Percentiles rank a stretch among this genome's conserved stretches.
Conservation (phyloP, 192 early-diverging fungal genomes). For the Thamnidium elegans region DNA sequence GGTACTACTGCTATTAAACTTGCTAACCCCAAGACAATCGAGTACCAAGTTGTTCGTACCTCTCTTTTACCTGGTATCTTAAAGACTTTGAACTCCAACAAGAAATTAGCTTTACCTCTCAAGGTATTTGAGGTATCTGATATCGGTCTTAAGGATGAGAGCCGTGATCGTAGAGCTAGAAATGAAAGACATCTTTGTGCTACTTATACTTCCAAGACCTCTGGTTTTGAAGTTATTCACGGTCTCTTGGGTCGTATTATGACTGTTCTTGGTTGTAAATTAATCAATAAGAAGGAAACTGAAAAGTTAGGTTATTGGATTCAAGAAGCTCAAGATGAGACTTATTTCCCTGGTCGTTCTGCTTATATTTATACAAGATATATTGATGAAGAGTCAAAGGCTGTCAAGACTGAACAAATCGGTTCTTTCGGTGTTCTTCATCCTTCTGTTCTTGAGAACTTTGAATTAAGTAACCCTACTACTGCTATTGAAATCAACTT, state of each 20-base stretch:
- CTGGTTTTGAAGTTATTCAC: conserved; percentile 89
- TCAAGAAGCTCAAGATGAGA: conserved; percentile 71
- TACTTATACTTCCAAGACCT: conserved; percentile 77
- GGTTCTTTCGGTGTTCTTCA: conserved; percentile 92
- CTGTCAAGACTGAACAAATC: conserved; percentile 49
- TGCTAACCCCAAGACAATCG: conserved; percentile 87
- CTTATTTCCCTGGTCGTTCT: conserved; percentile 88
- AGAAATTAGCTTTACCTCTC: conserved; percentile 85
- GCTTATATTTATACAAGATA: conserved; percentile 82
- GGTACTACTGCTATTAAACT: conserved; percentile 81
- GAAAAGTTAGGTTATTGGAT: conserved; percentile 73
- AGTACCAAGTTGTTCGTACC: conserved; percentile 92
- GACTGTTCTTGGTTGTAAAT: conserved; percentile 66
- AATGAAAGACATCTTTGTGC: conserved; percentile 89
- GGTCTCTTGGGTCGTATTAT: conserved; percentile 91
- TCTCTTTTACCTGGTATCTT: conserved; percentile 89
- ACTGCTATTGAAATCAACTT: conserved; percentile 93
- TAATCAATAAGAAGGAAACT: conserved; percentile 44
- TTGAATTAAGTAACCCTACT: conserved; percentile 80
- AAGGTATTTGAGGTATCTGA: conserved; percentile 97
- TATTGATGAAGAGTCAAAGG: conserved; percentile 27
- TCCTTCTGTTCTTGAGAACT: conserved; percentile 84
- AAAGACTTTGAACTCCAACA: conserved; percentile 88
- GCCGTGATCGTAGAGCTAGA: conserved; percentile 70
- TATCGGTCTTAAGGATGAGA: conserved; percentile 85